Percentiles rank a stretch among this genome's conserved stretches.
phyloP scores from a whole-genome alignment of 1,139 yeast genomes.

The Hansenula sp. region DNA sequence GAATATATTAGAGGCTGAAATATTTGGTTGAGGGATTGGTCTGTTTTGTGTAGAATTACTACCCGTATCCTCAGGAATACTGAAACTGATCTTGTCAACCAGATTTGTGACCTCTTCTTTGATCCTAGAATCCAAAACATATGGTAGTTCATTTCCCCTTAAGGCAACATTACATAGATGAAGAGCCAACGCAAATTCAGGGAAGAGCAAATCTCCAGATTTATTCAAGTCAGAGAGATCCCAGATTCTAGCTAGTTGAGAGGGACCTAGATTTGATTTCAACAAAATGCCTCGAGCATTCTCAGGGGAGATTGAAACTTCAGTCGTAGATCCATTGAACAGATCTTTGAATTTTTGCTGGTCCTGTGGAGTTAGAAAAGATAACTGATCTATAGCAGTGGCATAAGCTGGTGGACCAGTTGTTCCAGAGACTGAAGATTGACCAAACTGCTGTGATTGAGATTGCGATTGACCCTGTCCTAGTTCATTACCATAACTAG shows the following conservation, averaged over 20 bases:
- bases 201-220: slow-evolving; percentile 82
- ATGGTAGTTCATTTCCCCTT: slow-evolving; percentile 76
- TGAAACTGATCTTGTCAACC: slow-evolving; percentile 84
- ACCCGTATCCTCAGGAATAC: slow-evolving; percentile 56
- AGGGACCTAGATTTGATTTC: slow-evolving; percentile 76
- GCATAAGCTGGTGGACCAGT: slow-evolving; percentile 3
- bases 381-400: slow-evolving; percentile 39
- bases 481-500: not conserved
- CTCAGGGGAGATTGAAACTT: slow-evolving; percentile 77
- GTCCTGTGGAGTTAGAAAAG: slow-evolving; percentile 81
- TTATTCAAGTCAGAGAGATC: slow-evolving; percentile 81
- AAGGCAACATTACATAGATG: slow-evolving; percentile 79
- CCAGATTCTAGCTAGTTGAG: slow-evolving; percentile 86
- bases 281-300: slow-evolving; percentile 76
- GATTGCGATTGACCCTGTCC: not conserved
- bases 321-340: slow-evolving; percentile 70
- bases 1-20: not conserved
- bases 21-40: not conserved
- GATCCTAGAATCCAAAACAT: slow-evolving; percentile 65
- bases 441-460: not conserved
- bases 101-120: slow-evolving; percentile 80
- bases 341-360: slow-evolving; percentile 82
- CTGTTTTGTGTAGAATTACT: not conserved
- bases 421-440: not conserved
- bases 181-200: slow-evolving; percentile 92